These are phyloP conservation scores for Heterobasidion parviporum DNA, from an alignment of 1,284 basidiomycete species.

Conservation along the genomic window DNA sequence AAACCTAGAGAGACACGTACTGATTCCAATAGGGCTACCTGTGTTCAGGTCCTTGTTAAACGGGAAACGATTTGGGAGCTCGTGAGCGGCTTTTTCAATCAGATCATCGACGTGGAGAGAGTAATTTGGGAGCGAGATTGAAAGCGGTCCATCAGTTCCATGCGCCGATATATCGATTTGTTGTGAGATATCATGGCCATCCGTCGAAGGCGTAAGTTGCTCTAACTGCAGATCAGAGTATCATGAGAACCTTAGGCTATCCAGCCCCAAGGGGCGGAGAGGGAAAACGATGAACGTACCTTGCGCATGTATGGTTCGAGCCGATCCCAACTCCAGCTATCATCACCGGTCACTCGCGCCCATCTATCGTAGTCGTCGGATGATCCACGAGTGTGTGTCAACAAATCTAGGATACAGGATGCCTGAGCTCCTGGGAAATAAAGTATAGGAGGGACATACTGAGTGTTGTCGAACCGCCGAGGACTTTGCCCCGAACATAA, in stretches of 20 bases:
- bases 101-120: constrained; percentile 22
- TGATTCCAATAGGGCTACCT: constrained; percentile 25
- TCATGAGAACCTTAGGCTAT: background rate
- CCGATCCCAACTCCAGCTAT: constrained; percentile 17
- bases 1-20: background rate
- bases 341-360: constrained; percentile 13
- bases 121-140: constrained; percentile 18
- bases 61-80: constrained; percentile 24
- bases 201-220: background rate
- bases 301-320: constrained; percentile 14
- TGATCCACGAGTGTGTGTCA: constrained; percentile 17
- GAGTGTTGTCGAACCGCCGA: constrained; percentile 16
- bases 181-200: background rate
- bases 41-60: constrained; percentile 31
- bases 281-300: constrained; percentile 3
- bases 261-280: background rate
- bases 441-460: constrained; percentile 10
- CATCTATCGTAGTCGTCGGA: constrained; percentile 14
- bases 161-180: background rate
- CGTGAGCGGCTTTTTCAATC: constrained; percentile 23
- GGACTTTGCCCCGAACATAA: constrained; percentile 12
- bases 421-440: background rate
- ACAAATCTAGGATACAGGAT: constrained; percentile 9
- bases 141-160: background rate
- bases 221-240: background rate